Conservation (phyloP, 169 alveolate species). For the Plasmodium yoelii region DNA sequence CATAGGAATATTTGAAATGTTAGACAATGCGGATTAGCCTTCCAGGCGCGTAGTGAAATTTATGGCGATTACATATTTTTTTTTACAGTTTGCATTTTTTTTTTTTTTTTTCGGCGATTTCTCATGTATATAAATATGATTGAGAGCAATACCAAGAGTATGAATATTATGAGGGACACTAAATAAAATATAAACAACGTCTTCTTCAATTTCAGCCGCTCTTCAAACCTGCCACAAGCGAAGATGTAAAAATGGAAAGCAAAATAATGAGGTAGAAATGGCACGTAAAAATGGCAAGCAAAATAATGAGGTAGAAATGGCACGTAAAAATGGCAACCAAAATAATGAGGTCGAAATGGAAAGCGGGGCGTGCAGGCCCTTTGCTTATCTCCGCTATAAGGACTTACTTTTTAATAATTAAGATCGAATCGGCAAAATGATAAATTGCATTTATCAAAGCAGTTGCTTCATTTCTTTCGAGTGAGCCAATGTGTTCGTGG, state of each 20-base stretch:
- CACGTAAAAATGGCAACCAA: background rate
- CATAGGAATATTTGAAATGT: no score
- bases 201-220: constrained; percentile 28
- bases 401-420: constrained; percentile 77
- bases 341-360: no score
- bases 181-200: constrained; percentile 40
- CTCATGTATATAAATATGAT: constrained; percentile 24
- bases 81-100: background rate
- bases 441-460: constrained; percentile 87
- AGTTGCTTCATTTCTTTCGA: constrained; percentile 90
- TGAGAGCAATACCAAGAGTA: constrained; percentile 14
- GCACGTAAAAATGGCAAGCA: no score
- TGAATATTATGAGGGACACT: constrained; percentile 7
- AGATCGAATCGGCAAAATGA: constrained; percentile 88
- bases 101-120: constrained; percentile 11
- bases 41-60: no score
- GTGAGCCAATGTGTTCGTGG: constrained; percentile 59
- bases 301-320: no score
- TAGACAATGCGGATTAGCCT: no score
- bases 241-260: no score
- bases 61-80: background rate
- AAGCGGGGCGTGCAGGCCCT: no score
- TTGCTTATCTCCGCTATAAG: background rate
- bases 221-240: constrained; percentile 58
- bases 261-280: no score